These are phyloP conservation scores for Chlamydomonas sphaeroides DNA, from an alignment of 139 green algal genomes.

Conservation along the genomic window DNA sequence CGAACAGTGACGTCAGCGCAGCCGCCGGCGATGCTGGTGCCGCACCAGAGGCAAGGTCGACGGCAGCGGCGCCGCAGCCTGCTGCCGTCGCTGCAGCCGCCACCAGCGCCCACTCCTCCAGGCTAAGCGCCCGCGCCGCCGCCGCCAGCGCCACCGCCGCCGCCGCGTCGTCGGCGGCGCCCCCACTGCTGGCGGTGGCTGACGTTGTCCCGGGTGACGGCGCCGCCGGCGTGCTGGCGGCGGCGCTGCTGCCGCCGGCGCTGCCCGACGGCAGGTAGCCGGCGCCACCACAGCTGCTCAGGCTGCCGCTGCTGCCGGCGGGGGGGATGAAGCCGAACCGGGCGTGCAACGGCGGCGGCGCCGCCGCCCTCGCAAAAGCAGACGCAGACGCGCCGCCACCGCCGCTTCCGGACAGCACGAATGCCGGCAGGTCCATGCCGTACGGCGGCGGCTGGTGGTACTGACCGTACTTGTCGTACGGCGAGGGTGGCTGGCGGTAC, in stretches of 20 bases:
- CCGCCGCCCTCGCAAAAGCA: too few relatives aligned
- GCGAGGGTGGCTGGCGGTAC: too few relatives aligned
- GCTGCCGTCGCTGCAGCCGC: neutral
- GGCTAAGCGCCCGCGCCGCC: slow-evolving; percentile 17
- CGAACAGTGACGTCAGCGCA: too few relatives aligned
- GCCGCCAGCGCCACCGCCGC: slow-evolving; percentile 6
- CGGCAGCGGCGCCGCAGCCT: neutral
- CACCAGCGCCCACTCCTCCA: slow-evolving; percentile 35
- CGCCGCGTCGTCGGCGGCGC: neutral
- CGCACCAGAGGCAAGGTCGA: too few relatives aligned
- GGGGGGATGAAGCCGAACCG: neutral
- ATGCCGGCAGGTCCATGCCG: too few relatives aligned
- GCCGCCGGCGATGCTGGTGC: too few relatives aligned
- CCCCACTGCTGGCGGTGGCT: too few relatives aligned
- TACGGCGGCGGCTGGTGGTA: too few relatives aligned
- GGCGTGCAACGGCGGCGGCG: neutral
- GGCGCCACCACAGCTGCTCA: neutral
- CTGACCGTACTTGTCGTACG: too few relatives aligned
- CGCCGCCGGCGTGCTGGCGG: neutral
- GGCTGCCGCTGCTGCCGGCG: neutral
- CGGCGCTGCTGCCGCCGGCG: neutral
- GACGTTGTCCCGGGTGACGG: too few relatives aligned
- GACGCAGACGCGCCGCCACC: neutral
- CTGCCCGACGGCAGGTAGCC: neutral
- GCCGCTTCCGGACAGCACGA: too few relatives aligned